These are phyloP conservation scores for Heterobasidion parviporum DNA, from an alignment of 1,284 basidiomycete species.

Conservation along the genomic window DNA sequence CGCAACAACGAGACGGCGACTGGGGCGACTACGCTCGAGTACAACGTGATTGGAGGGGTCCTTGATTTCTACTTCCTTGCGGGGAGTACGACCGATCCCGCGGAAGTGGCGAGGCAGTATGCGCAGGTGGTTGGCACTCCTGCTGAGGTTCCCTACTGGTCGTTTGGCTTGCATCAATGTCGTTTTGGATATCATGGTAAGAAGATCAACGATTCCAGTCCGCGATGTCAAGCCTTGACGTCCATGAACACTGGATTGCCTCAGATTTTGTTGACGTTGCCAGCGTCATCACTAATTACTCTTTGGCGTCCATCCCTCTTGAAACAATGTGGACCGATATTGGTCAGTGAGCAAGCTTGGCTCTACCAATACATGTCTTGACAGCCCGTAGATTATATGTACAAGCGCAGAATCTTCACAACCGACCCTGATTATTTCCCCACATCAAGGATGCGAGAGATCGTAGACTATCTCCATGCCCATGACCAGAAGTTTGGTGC, in stretches of 20 bases:
- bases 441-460: constrained; percentile 50
- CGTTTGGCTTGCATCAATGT: constrained; percentile 64
- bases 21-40: constrained; percentile 44
- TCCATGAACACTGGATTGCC: no score
- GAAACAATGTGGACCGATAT: constrained; percentile 78
- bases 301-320: constrained; percentile 52
- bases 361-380: not conserved
- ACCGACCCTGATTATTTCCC: constrained; percentile 65
- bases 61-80: constrained; percentile 72
- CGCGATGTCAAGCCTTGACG: not conserved
- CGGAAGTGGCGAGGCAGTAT: constrained; percentile 57
- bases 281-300: constrained; percentile 51
- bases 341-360: constrained; percentile 23
- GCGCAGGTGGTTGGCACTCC: constrained; percentile 52
- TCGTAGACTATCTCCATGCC: constrained; percentile 50
- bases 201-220: constrained; percentile 8
- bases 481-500: constrained; percentile 52
- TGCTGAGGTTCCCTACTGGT: constrained; percentile 65
- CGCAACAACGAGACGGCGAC: constrained; percentile 24
- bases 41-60: constrained; percentile 64
- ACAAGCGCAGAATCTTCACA: constrained; percentile 58
- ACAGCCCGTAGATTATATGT: constrained; percentile 56
- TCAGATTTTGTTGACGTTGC: constrained; percentile 56
- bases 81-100: constrained; percentile 54
- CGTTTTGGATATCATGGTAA: constrained; percentile 57